These are phyloP conservation scores for Alternaria panax DNA, from an alignment of 2,329 filamentous ascomycete genomes.

Conservation along the genomic window DNA sequence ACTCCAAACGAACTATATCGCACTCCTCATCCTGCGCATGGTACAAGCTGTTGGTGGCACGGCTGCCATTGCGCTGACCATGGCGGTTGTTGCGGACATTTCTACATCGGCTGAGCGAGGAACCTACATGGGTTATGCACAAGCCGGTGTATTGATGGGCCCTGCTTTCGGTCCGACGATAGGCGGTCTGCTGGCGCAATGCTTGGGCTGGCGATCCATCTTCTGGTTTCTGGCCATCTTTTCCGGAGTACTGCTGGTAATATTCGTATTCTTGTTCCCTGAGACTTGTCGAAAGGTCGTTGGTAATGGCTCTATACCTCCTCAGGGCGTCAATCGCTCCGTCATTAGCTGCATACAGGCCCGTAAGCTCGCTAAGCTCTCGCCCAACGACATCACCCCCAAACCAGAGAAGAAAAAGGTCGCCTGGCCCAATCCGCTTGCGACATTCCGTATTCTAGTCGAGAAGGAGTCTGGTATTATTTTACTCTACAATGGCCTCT, in stretches of 20 bases:
- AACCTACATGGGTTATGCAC: slow-evolving; percentile 73
- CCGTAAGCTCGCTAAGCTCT: slow-evolving; percentile 26
- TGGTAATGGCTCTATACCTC: slow-evolving; percentile 49
- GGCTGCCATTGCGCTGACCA: slow-evolving; percentile 64
- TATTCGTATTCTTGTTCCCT: slow-evolving; percentile 51
- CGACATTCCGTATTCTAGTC: slow-evolving; percentile 36
- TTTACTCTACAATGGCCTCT: slow-evolving; percentile 42
- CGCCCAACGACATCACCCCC: not conserved
- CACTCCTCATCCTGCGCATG: slow-evolving; percentile 46
- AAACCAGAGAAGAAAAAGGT: slow-evolving; percentile 27
- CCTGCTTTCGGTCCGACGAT: slow-evolving; percentile 47
- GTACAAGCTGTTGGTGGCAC: slow-evolving; percentile 52
- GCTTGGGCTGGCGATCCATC: slow-evolving; percentile 50
- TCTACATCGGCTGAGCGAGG: slow-evolving; percentile 74
- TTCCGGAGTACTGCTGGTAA: slow-evolving; percentile 45
- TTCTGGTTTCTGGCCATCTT: slow-evolving; percentile 55
- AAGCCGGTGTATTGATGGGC: slow-evolving; percentile 56
- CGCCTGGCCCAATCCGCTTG: slow-evolving; percentile 36
- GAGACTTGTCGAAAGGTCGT: slow-evolving; percentile 56
- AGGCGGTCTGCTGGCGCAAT: slow-evolving; percentile 40
- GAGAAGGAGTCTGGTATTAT: slow-evolving; percentile 45
- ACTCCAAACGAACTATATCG: slow-evolving; percentile 47
- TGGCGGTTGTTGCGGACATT: slow-evolving; percentile 76
- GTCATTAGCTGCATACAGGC: slow-evolving; percentile 40
- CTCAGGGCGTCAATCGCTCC: slow-evolving; percentile 42